A percentile compares a stretch with the other conserved stretches of the same genome.
These are phyloP conservation scores for Eucalyptus regnans DNA, from an alignment of 345 rosid species.

Conservation along the genomic window DNA sequence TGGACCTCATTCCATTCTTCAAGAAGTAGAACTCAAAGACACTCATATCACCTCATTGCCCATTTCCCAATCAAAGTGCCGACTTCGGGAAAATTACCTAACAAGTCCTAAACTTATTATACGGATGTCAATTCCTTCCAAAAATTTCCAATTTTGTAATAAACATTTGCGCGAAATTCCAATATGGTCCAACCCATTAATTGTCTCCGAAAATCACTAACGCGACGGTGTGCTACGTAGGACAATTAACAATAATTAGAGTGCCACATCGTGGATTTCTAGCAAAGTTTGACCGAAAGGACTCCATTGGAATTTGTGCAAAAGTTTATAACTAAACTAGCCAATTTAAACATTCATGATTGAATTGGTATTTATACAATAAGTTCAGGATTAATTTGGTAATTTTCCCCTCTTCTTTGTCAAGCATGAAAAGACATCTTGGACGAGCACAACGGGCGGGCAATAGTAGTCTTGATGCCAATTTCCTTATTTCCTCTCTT, in stretches of 20 bases:
- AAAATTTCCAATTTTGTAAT: neutral
- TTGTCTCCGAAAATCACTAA: neutral
- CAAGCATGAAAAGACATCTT: neutral
- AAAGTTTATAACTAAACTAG: neutral
- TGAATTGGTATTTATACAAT: neutral
- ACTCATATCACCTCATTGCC: neutral
- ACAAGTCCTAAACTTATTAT: neutral
- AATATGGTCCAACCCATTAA: too few relatives aligned
- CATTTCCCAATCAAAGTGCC: neutral
- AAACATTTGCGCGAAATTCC: neutral
- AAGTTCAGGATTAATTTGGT: neutral
- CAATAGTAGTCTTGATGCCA: neutral
- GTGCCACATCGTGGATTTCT: neutral
- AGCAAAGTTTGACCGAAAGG: neutral
- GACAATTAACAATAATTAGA: too few relatives aligned
- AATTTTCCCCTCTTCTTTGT: neutral
- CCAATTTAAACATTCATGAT: neutral
- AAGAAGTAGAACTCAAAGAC: constrained; percentile 5
- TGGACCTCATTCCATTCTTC: constrained; percentile 9
- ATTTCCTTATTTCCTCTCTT: too few relatives aligned
- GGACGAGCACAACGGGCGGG: neutral
- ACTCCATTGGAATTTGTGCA: rapidly evolving
- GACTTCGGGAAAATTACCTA: neutral
- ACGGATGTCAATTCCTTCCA: rapidly evolving
- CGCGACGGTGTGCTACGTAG: rapidly evolving